Conservation (phyloP, 495 filamentous ascomycete species). For the Hapsidospora chrysogenum region DNA sequence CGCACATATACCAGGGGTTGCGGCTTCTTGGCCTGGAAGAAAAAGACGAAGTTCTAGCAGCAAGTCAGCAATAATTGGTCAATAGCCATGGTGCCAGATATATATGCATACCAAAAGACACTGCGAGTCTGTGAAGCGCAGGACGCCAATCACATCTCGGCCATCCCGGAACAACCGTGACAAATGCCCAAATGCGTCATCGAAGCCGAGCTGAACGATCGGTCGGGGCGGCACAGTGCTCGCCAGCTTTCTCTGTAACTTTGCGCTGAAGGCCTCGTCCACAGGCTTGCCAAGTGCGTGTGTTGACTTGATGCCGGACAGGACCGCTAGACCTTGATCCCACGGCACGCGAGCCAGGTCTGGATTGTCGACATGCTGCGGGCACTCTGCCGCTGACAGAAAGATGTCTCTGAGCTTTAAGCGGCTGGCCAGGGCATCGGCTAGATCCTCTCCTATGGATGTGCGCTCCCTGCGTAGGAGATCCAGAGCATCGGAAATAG, state of each 20-base stretch:
- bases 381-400: slow-evolving; percentile 31
- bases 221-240: slow-evolving; percentile 87
- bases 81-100: too few species aligned
- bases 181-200: slow-evolving; percentile 54
- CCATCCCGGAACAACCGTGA: slow-evolving; percentile 56
- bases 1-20: slow-evolving; percentile 74
- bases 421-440: slow-evolving; percentile 42
- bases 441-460: slow-evolving; percentile 31
- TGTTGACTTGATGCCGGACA: slow-evolving; percentile 37
- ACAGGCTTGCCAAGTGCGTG: slow-evolving; percentile 47
- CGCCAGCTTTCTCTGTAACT: slow-evolving; percentile 75
- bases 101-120: slow-evolving; percentile 51
- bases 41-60: slow-evolving; percentile 42
- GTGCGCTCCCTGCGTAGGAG: slow-evolving; percentile 31
- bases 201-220: slow-evolving; percentile 59
- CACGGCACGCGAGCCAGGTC: slow-evolving; percentile 28
- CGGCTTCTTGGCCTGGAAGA: slow-evolving; percentile 62
- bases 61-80: not conserved
- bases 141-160: slow-evolving; percentile 46
- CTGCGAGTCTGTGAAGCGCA: slow-evolving; percentile 50
- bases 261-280: slow-evolving; percentile 67
- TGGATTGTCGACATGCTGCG: slow-evolving; percentile 21
- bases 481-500: slow-evolving; percentile 41
- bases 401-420: slow-evolving; percentile 49
- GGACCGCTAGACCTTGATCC: slow-evolving; percentile 24